Base-by-base conservation (phyloP, 768 basidiomycete species). In the Auriscalpium orientale region DNA sequence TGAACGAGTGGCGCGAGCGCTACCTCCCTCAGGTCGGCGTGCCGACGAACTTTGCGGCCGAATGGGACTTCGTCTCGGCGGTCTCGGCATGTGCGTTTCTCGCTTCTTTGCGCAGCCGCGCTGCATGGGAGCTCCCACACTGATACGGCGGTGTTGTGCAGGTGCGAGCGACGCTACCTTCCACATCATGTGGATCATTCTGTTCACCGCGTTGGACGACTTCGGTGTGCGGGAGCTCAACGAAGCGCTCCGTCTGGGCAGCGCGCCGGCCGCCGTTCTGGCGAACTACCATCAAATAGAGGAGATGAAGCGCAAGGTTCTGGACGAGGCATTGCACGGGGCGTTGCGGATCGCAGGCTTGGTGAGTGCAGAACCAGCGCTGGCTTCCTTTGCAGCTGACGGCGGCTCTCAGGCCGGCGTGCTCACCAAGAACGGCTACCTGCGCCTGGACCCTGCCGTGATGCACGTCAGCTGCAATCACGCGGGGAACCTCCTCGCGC, bases 1-100 rank as follows among this genome's bases (percentile, higher is more conserved):
- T 91, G 21, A 71, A 74, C 52, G 75, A 80, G 47, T 95, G 93
- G 93, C 77, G 87, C 58, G 85, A 87, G 34, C 74, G 84, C 38
- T 86, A 87, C 65, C 78, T 97, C 37, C 78, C 77, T 44, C 76
- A 79, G 47, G 90, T 95, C 33, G 93, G 94, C 22, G 92, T 95
- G 40, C 93, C 94, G 10, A 82, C 79, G 53, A 87, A 89, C 67
- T 89, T 91, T 68, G 84, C 86, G 54, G 81, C 82, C 1, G 82
- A 86, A 58, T 95, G 94, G 93, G 91, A 97, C 64, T 98, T 95
- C 63, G 83, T 94, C 46, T 78, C 79, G 20, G 84, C 83, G n/a
- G 81, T 85, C 21, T 79, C 80, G 11, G 81, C 82, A 11, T 84
- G 83, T 80, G 57, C 60, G 79, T 67, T 1, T 36, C 12, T 47